Evolutionary conservation across 306 rosid species (phyloP), one percentile per base, ranked within the genome.

Genomic region (Cercis canadensis): DNA sequence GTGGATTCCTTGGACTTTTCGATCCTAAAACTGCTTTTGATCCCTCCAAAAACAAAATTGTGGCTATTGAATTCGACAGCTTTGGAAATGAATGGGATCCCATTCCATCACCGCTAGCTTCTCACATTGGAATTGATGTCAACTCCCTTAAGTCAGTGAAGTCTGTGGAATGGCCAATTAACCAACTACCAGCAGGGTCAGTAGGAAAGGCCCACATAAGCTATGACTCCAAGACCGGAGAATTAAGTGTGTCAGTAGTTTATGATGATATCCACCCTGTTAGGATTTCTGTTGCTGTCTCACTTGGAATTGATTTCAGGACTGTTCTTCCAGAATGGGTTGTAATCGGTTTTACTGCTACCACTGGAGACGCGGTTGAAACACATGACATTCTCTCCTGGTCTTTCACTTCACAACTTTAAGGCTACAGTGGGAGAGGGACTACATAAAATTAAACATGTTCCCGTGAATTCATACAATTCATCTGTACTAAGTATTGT

Each of bases 301-400:
- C 66, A 9, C 57, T 55, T 14, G 2, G 4, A 1, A 8, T 70
- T 37, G 77, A 77, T 57, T 29, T 77, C 11, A 64, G 8, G 7
- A 3, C 1, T 15, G 40, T 75, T 70, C 61, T 79, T 10, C 83
- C 83, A 0, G 72, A 79, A 31, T 73, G 76, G 79, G 70, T 74
- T 32, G 14, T 50, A 64, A 24, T 77, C 47, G 81, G 81, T 11
- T 70, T 77, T 41, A 44, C 77, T 37, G 77, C 72, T 9, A 11
- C 67, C 24, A 69, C 72, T 13, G 72, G 77, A 11, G 5, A 3
- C 14, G 12, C 14, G 8, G 32, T 12, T 55, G 81, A 70, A 16
- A 57, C 37, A 4, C 6, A 74, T 29, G 82, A 72, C 19, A 73
- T 81, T 72, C 73, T 76, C 56, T 66, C 79, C 0, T 81, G 82